phyloP scores from a whole-genome alignment of 2,329 filamentous ascomycete genomes.

The Pseudocercospora macadamiae region DNA sequence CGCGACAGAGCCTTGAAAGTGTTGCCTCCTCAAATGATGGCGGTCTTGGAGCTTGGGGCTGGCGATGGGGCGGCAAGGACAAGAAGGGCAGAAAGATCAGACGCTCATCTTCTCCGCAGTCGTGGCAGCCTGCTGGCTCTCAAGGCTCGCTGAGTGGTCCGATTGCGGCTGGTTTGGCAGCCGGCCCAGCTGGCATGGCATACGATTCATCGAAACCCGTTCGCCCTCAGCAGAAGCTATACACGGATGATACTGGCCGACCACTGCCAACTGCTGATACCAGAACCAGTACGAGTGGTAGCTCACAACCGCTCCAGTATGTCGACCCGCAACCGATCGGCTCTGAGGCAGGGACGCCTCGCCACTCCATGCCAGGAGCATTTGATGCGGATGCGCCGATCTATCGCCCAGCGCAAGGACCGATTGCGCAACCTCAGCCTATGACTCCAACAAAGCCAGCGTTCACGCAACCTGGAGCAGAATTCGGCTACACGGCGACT shows the following conservation, averaged over 20 bases:
- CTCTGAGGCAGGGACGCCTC: constrained; percentile 58
- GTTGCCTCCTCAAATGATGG: constrained; percentile 55
- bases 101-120: constrained; percentile 29
- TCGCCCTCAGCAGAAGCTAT: constrained; percentile 19
- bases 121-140: constrained; percentile 23
- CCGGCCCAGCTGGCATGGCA: constrained; percentile 47
- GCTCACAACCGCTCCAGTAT: constrained; percentile 59
- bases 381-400: constrained; percentile 42
- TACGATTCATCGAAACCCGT: constrained; percentile 42
- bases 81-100: constrained; percentile 41
- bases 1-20: constrained; percentile 55
- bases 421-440: constrained; percentile 84
- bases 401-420: constrained; percentile 62
- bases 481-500: constrained; percentile 14
- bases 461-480: constrained; percentile 31
- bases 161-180: constrained; percentile 43
- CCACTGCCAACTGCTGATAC: constrained; percentile 44
- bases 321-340: constrained; percentile 67
- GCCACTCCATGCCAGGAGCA: constrained; percentile 35
- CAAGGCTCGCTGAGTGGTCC: constrained; percentile 40
- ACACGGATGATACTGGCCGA: constrained; percentile 38
- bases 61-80: constrained; percentile 60
- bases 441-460: constrained; percentile 63
- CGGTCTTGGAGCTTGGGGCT: constrained; percentile 57
- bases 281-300: constrained; percentile 43